Base-by-base conservation (phyloP, 441 rosid genomes). In the Biscutella auriculata region DNA sequence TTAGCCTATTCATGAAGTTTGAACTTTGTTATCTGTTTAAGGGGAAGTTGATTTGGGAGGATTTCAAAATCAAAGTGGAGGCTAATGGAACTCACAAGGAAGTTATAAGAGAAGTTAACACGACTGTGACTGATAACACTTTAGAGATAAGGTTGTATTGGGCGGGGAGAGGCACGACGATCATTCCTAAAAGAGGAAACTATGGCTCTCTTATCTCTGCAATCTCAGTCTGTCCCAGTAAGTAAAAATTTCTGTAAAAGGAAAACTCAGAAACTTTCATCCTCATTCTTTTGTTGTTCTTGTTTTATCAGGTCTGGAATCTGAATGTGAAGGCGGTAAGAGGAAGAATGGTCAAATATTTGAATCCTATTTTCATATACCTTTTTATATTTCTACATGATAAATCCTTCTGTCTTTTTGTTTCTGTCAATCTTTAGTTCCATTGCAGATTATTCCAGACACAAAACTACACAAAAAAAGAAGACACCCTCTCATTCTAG, bases 151-250 rank as follows among this genome's bases (percentile, higher is more conserved):
- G 73, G 9, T 41, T 81, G 12, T 72, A 43, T 11, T 81, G 81
- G 77, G 72, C 67, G 1, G 84, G 87, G 13, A 77, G 72, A 79
- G 87, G 84, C 54, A 73, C 87, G 2, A 73, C 76, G 2, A 8
- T 59, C 17, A 68, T 74, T 51, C 88, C 88, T 4, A 1, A 1
- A 1, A 62, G 75, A 57, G 79, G 84, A 27, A 29, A 53, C 39
- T 79, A 79, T 43, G 88, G 85, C 33, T 73, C 83, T 50, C 63
- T 77, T 25, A 69, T 82, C 36, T 82, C 81, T 15, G 81, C 82
- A 32, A 72, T 80, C 30, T 72, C 82, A 13, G 56, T 74, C 9
- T 62, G 73, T 43, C 73, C 59, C 5, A 67, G 73, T 62, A 35
- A 50, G 55, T 49, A 14, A 14, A 25, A 49, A 0, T 4, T 52